phyloP scores from a whole-genome alignment of 768 basidiomycete species.

The Coprinellus micaceus region DNA sequence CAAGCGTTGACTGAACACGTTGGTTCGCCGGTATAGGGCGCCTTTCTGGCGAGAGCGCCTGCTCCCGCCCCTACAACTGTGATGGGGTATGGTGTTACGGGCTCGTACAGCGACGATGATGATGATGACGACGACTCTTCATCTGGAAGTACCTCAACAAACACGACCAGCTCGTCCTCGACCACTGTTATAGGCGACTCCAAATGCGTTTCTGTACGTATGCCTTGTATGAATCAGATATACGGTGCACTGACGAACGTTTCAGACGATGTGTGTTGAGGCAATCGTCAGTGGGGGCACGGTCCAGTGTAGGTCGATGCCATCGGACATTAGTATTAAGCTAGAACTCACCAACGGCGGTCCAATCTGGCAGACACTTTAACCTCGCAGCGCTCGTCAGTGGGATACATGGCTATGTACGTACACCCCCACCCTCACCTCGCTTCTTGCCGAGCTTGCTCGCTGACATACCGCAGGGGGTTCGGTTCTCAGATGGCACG shows the following conservation, averaged over 20 bases:
- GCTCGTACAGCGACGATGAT: neutral
- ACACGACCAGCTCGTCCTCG: neutral
- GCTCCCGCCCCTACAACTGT: too few species aligned
- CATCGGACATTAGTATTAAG: too few species aligned
- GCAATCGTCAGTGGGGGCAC: slow-evolving; percentile 43
- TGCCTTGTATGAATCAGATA: neutral
- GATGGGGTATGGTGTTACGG: too few species aligned
- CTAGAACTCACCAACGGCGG: too few species aligned
- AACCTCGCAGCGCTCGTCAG: slow-evolving; percentile 7
- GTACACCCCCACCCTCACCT: slow-evolving; percentile 13
- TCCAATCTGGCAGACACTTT: slow-evolving; percentile 6
- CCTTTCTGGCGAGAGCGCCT: neutral
- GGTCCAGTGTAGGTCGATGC: slow-evolving; percentile 39
- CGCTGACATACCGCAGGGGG: slow-evolving; percentile 38
- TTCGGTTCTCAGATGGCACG: slow-evolving; percentile 54
- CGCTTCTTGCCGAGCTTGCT: neutral
- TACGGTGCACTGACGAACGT: neutral
- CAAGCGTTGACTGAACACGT: too few species aligned
- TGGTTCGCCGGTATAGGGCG: too few species aligned
- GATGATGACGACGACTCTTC: neutral
- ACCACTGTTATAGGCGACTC: neutral
- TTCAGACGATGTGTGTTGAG: slow-evolving; percentile 45
- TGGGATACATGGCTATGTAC: slow-evolving; percentile 65
- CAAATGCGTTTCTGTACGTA: slow-evolving; percentile 1
- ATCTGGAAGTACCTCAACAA: neutral